Evolutionary conservation across 179 eudicot species (phyloP).

Genomic region (Gypsophila paniculata): DNA sequence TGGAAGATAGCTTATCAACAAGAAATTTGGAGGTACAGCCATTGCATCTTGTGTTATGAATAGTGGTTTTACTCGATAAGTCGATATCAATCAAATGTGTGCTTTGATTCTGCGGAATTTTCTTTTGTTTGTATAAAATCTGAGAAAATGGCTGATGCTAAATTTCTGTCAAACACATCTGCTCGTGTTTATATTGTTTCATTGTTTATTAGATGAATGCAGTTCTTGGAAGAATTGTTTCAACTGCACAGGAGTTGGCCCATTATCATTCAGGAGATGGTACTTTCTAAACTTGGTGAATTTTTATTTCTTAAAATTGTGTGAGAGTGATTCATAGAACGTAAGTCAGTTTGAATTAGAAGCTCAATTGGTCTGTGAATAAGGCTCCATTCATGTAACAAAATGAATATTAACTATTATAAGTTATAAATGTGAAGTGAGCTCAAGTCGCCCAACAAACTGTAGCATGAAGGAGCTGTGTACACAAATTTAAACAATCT

Average conservation of each 20-base stretch:
- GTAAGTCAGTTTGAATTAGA: not conserved
- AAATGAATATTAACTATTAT: not conserved
- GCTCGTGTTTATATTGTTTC: conserved; percentile 25
- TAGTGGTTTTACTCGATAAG: conserved; percentile 1
- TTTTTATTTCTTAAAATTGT: not conserved
- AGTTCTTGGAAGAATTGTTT: conserved; percentile 89
- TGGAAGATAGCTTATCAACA: conserved; percentile 81
- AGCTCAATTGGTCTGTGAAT: conserved; percentile 8
- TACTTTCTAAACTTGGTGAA: conserved; percentile 23
- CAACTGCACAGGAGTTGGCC: conserved; percentile 88
- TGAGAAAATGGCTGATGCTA: not conserved
- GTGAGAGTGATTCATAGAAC: not conserved
- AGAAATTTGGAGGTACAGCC: conserved; percentile 76
- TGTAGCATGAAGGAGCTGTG: no score
- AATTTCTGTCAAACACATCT: conserved; percentile 6
- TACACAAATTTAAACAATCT: no score
- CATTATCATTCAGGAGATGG: conserved; percentile 99
- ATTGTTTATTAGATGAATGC: conserved; percentile 73
- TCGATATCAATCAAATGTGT: not conserved
- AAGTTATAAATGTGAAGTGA: not conserved
- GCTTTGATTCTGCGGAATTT: conserved; percentile 1
- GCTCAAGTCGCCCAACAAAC: not conserved
- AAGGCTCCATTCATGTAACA: not conserved
- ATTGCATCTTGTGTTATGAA: not conserved
- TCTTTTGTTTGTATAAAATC: not conserved